Conservation (phyloP, 306 rosid genomes). For the Calophaca sinica region DNA sequence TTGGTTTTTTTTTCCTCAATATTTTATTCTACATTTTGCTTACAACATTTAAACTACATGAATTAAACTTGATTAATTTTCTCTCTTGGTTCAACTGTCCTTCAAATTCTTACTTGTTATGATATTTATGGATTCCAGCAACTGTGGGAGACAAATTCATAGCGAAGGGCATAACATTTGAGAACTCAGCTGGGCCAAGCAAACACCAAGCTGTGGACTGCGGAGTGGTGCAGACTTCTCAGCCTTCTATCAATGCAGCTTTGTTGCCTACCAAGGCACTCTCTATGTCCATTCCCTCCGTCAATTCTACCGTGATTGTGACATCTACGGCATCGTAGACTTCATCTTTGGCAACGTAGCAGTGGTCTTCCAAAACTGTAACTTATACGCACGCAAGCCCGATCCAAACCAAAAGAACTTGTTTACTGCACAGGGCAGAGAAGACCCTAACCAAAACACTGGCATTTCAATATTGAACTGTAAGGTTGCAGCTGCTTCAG, state of each 20-base stretch:
- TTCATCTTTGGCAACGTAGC: conserved; percentile 93
- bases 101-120: background rate
- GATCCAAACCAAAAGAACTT: conserved; percentile 64
- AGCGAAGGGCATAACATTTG: conserved; percentile 83
- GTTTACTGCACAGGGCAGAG: conserved; percentile 88
- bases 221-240: conserved; percentile 79
- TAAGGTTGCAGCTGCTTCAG: conserved; percentile 72
- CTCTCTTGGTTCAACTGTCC: background rate
- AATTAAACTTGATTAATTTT: background rate
- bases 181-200: conserved; percentile 83
- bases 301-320: conserved; percentile 89
- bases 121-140: conserved; percentile 53
- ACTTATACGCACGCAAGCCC: conserved; percentile 80
- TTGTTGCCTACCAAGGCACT: conserved; percentile 88
- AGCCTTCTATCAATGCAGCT: conserved; percentile 82
- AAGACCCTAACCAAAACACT: conserved; percentile 87
- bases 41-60: no score
- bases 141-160: conserved; percentile 78
- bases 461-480: conserved; percentile 74
- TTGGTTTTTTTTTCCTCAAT: background rate
- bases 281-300: conserved; percentile 91
- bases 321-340: conserved; percentile 81
- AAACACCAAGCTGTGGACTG: conserved; percentile 90
- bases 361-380: conserved; percentile 77
- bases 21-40: no score